These are phyloP conservation scores for Meira nashicola DNA, from an alignment of 1,284 basidiomycete genomes.

Conservation along the genomic window DNA sequence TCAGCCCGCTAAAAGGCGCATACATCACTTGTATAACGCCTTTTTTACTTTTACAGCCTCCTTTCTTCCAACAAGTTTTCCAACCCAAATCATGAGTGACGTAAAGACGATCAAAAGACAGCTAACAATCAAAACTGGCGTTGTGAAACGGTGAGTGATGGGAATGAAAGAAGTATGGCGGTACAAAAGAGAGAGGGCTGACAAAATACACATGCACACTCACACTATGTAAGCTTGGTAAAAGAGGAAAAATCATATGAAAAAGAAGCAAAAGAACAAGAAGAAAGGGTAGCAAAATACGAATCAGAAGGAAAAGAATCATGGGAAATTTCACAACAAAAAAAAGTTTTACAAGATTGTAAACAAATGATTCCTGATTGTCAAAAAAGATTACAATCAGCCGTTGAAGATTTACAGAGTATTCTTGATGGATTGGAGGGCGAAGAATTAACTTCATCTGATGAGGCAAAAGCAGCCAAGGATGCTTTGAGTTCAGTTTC, in stretches of 20 bases:
- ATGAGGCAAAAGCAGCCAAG: slow-evolving; percentile 16
- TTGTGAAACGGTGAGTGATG: slow-evolving; percentile 32
- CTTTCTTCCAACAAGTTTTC: neutral
- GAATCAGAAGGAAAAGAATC: slow-evolving; percentile 31
- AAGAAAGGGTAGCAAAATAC: slow-evolving; percentile 20
- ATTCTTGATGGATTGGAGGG: slow-evolving; percentile 17
- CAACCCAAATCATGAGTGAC: slow-evolving; percentile 19
- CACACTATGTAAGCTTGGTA: slow-evolving; percentile 19
- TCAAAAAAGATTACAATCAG: slow-evolving; percentile 23
- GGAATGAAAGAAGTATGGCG: neutral
- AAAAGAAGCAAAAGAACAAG: slow-evolving; percentile 19
- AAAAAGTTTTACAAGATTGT: slow-evolving; percentile 29
- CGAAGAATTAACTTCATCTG: slow-evolving; percentile 8
- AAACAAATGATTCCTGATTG: slow-evolving; percentile 44
- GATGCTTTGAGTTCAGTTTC: slow-evolving; percentile 4
- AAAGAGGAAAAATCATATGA: slow-evolving; percentile 38
- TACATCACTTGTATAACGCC: neutral
- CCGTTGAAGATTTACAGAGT: slow-evolving; percentile 23
- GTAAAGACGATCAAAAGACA: slow-evolving; percentile 27
- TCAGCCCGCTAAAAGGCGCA: neutral
- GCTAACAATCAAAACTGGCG: slow-evolving; percentile 37
- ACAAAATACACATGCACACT: neutral
- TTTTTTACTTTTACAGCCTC: neutral
- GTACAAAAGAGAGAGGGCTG: neutral
- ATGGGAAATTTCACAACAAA: slow-evolving; percentile 39